These are phyloP conservation scores for Myrica gale DNA, from an alignment of 306 rosid species.

Conservation along the genomic window DNA sequence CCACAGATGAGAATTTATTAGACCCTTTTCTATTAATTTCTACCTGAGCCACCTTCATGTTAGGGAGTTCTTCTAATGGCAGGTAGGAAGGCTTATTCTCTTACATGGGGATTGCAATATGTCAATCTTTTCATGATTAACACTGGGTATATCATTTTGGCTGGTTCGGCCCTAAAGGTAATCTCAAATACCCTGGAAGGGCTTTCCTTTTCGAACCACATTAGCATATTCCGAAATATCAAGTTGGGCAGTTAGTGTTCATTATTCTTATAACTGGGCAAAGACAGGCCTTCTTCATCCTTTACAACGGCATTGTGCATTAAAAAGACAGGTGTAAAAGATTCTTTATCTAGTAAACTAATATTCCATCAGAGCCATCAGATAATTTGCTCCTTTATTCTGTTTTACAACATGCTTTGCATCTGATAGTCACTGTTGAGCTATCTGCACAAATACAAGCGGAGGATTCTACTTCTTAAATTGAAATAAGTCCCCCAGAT, in stretches of 20 bases:
- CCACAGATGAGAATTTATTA: background rate
- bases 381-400: background rate
- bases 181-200: slow-evolving; percentile 3
- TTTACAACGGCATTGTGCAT: background rate
- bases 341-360: background rate
- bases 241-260: background rate
- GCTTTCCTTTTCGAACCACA: background rate
- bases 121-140: slow-evolving; percentile 95
- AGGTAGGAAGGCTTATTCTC: slow-evolving; percentile 77
- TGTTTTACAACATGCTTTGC: background rate
- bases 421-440: background rate
- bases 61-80: slow-evolving; percentile 23
- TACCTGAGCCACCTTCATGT: background rate
- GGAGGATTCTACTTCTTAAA: background rate
- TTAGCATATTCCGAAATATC: background rate
- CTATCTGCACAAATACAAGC: background rate
- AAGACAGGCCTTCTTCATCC: background rate
- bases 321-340: background rate
- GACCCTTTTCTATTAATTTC: background rate
- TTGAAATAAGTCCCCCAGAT: background rate
- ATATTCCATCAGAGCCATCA: background rate
- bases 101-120: slow-evolving; percentile 88
- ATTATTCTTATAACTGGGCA: background rate
- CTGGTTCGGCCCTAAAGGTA: slow-evolving; percentile 93
- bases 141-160: slow-evolving; percentile 78